Evolutionary conservation across 148 eudicot genomes (phyloP).

Genomic region (Rhododendron henanense): DNA sequence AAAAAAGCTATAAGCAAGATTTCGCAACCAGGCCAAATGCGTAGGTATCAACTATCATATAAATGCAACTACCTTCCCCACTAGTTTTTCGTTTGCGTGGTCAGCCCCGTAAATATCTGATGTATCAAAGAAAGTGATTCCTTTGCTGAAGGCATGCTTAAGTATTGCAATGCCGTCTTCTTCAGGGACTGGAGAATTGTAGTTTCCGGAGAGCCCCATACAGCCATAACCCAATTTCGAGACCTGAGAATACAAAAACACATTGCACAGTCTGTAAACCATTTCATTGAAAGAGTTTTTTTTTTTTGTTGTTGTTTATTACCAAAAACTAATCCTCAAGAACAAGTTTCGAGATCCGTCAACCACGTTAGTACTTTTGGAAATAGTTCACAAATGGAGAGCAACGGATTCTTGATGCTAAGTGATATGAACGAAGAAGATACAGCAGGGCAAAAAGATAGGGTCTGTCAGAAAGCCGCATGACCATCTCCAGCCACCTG

Average conservation of each 20-base stretch:
- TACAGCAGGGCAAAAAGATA: too few relatives aligned
- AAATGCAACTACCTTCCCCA: conserved; percentile 55
- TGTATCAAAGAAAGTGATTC: conserved; percentile 66
- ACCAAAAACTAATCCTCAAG: too few relatives aligned
- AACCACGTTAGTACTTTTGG: too few relatives aligned
- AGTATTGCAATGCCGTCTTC: conserved; percentile 49
- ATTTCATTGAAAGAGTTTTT: background rate
- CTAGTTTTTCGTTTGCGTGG: conserved; percentile 48
- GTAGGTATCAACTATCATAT: background rate
- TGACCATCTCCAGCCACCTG: too few relatives aligned
- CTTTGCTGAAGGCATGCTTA: conserved; percentile 49
- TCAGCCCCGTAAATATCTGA: conserved; percentile 60
- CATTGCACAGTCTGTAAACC: background rate
- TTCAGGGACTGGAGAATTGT: conserved; percentile 44
- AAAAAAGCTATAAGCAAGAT: background rate
- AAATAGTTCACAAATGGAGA: too few relatives aligned
- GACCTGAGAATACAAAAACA: conserved; percentile 24
- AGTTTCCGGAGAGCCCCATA: conserved; percentile 43
- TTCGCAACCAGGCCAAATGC: background rate
- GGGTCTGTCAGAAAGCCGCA: too few relatives aligned
- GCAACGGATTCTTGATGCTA: too few relatives aligned
- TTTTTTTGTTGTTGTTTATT: too few relatives aligned
- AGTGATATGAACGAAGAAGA: too few relatives aligned
- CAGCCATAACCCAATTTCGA: conserved; percentile 60
- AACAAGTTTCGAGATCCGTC: too few relatives aligned